Evolutionary conservation across 768 basidiomycete species (phyloP), one percentile per base, ranked within the genome.

Genomic region (Leccinum aurantiacum): DNA sequence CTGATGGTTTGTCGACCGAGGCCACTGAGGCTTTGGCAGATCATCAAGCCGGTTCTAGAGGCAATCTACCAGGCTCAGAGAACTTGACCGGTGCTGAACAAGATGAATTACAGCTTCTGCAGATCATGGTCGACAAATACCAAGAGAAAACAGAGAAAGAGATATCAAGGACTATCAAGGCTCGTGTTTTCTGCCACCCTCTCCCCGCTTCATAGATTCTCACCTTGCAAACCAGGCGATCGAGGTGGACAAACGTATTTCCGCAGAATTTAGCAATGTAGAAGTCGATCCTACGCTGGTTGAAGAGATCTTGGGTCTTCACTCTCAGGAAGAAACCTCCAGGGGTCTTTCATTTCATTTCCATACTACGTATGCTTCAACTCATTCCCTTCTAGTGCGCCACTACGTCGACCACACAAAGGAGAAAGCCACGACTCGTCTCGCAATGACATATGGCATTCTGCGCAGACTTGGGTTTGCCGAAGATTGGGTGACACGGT

Each of bases 121-220:
- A 95, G 75, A 75, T 73, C 50, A 68, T 93, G 51, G 84, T 96
- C 1, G 93, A 96, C 63, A 88, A 84, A 67, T 77, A 89, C 52
- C 93, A 96, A 67, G 93, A 95, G 19, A 94, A 87, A 69, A 90
- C 84, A 6, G 92, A 96, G 72, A 94, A 87, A 71, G 96, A 97
- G 67, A 84, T 95, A 58, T 74, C 78, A 5, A 81, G 87, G 59
- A 76, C 83, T 10, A 61, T 90, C 63, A 91, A 91, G 86, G 95
- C 89, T 65, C 46, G 68, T 60, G 54, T 25, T 6, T 25, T 17
- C 6, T 15, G 35, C 9, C 14, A 22, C 35, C 13, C 44, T 47
- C n/a, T 49, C 33, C 17, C n/a, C 47, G 3, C 6, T 13, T 10
- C 49, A 52, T 24, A 15, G 19, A 46, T 22, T 33, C 55, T 61